Base-by-base conservation (phyloP, 345 rosid genomes). In the Turritis glabra region DNA sequence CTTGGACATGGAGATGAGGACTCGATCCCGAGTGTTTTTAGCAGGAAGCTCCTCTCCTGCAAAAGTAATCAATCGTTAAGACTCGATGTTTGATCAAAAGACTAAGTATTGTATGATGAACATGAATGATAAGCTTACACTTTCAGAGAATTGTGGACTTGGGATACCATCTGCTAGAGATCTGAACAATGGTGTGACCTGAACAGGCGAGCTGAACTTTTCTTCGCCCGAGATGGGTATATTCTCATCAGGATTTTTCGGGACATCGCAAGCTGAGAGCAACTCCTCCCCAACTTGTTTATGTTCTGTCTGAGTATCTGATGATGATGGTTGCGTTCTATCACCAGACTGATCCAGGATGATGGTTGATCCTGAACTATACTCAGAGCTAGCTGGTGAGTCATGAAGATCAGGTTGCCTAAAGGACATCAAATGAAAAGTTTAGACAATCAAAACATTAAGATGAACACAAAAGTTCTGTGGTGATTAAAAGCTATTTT, bases 121-220 rank as follows among this genome's bases (percentile, higher is more conserved):
- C 30, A 14, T 6, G 53, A 12, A 55, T 30, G 32, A 25, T 46
- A 30, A 65, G 84, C 97, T 89, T 83, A 95, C 99, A 83, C 97
- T 95, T 88, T 92, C 97, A 61, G 97, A 92, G 82, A 95, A 95
- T 48, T 86, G 88, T 76, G 97, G 99, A 73, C 96, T 95, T 77
- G 97, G 97, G 72, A 95, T 90, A 50, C 92, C 93, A 12, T 96
- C 99, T 69, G 97, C 97, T 76, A 95, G 76, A 71, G 99, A 87
- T 81, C 97, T 90, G 97, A 95, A 95, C 71, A 95, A 66, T 27
- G 99, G 99, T 27, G 97, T 95, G 58, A 90, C 92, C 38, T 85
- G 94, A 76, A 85, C 46, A 43, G 99, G 97, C 7, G 97, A 95
- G 72, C 87, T 79, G 61, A 87, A 92, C 65, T 86, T 96, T 70